Base-by-base conservation (phyloP, 495 filamentous ascomycete species). In the Podospora didyma region DNA sequence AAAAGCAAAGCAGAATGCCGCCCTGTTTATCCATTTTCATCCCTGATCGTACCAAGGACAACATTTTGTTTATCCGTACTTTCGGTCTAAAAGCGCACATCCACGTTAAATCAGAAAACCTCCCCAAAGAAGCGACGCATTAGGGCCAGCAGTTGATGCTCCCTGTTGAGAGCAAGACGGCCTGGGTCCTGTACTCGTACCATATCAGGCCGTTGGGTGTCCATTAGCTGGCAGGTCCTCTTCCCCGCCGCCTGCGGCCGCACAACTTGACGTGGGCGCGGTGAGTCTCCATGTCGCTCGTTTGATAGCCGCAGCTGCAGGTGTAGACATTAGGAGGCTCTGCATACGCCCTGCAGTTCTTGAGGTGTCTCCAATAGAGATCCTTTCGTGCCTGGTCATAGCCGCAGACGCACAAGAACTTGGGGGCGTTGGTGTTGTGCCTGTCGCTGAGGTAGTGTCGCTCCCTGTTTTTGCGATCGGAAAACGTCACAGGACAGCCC, bases 341-440 rank as follows among this genome's bases (percentile, higher is more conserved):
- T 37, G 24, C 23, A 6, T n/a, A 10, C 2, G 31, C 52, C 3
- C 12, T 2, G 48, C 56, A 58, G 42, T 14, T 49, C 2, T 17
- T 16, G n/a, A 55, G 53, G 44, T 55, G 53, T 2, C 53, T 39
- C 16, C 53, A 26, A 24, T 55, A 55, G n/a, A 47, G 46, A 21
- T 55, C 53, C 53, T 55, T 55, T 21, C 53, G 53, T 3, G 53
- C 53, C 24, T 37, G 41, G 1, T 19, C 17, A 24, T 47, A 55
- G 22, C 16, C 17, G 42, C 53, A 55, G 2, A 42, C 53, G 26
- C 53, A 55, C 1, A 3, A 31, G 42, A 19, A 55, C 17, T 47
- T 47, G 11, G 53, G 23, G 9, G 31, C 42, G 2, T 44, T 3
- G 7, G 19, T 7, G n/a, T 23, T 39, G 42, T 55, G 53, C 28